Evolutionary conservation across 371 early-diverging fungal species (phyloP).

Genomic region (Apophysomyces elegans): DNA sequence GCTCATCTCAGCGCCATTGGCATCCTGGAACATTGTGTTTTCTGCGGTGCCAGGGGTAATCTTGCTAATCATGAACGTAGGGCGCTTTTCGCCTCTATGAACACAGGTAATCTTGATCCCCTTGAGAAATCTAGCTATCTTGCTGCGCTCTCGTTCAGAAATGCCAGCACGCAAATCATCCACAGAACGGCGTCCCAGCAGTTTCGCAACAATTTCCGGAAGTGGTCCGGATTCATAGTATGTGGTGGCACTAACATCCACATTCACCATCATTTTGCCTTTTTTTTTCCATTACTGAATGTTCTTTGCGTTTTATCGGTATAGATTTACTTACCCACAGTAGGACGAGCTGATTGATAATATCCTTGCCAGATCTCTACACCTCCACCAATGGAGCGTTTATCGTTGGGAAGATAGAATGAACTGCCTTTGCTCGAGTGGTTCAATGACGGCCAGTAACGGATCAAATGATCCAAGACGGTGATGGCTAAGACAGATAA

Average conservation of each 20-base stretch:
- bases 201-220: slow-evolving; percentile 59
- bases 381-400: slow-evolving; percentile 65
- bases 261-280: slow-evolving; percentile 71
- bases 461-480: slow-evolving; percentile 82
- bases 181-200: slow-evolving; percentile 60
- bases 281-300: slow-evolving; percentile 6
- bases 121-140: slow-evolving; percentile 71
- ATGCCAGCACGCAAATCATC: slow-evolving; percentile 71
- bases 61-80: slow-evolving; percentile 67
- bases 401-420: slow-evolving; percentile 79
- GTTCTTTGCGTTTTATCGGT: not conserved
- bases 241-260: slow-evolving; percentile 86
- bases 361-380: slow-evolving; percentile 93
- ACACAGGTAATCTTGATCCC: slow-evolving; percentile 71
- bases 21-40: slow-evolving; percentile 65
- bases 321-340: slow-evolving; percentile 50
- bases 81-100: slow-evolving; percentile 72
- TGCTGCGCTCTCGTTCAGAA: slow-evolving; percentile 59
- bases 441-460: slow-evolving; percentile 71
- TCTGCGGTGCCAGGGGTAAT: slow-evolving; percentile 69
- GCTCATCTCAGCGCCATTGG: slow-evolving; percentile 48
- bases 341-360: slow-evolving; percentile 83
- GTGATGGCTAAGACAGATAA: slow-evolving; percentile 59
- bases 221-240: slow-evolving; percentile 80
- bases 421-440: slow-evolving; percentile 83